A percentile compares a stretch with the other conserved stretches of the same genome.
These are phyloP conservation scores for Paraphoma chrysanthemicola DNA, from an alignment of 2,329 filamentous ascomycete species.

Conservation along the genomic window DNA sequence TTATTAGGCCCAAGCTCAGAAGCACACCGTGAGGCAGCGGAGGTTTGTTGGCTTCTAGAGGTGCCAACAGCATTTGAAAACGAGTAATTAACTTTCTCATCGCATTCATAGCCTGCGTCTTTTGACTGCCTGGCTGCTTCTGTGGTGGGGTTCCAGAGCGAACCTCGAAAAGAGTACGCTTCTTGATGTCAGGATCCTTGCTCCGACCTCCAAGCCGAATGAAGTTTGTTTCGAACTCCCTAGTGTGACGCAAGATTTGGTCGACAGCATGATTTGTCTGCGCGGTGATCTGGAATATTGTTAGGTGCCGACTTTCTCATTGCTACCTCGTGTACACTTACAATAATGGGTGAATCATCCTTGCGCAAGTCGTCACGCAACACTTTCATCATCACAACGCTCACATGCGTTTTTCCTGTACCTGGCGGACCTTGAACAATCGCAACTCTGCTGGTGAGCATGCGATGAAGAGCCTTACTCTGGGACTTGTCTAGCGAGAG, in stretches of 20 bases:
- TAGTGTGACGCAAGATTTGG: constrained; percentile 73
- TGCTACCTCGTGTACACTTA: not conserved
- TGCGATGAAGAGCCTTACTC: constrained; percentile 69
- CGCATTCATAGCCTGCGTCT: constrained; percentile 47
- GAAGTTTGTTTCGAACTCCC: constrained; percentile 68
- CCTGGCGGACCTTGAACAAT: constrained; percentile 86
- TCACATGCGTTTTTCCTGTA: constrained; percentile 83
- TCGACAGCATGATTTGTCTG: constrained; percentile 93
- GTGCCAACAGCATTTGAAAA: constrained; percentile 35
- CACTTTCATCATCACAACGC: constrained; percentile 72
- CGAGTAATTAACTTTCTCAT: constrained; percentile 46
- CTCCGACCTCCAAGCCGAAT: constrained; percentile 74
- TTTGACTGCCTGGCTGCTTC: constrained; percentile 47
- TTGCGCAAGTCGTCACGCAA: constrained; percentile 65
- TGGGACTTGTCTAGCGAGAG: constrained; percentile 74
- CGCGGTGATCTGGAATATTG: constrained; percentile 63
- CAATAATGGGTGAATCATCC: constrained; percentile 72
- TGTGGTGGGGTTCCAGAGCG: constrained; percentile 41
- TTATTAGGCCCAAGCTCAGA: constrained; percentile 64
- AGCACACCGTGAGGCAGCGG: constrained; percentile 53
- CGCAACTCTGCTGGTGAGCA: constrained; percentile 74
- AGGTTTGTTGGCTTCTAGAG: constrained; percentile 26
- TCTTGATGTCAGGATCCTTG: constrained; percentile 68
- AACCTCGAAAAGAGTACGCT: constrained; percentile 71
- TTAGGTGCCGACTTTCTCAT: not conserved